These are phyloP conservation scores for Arthrobotrys megalospora DNA, from an alignment of 2,329 filamentous ascomycete genomes.

Conservation along the genomic window DNA sequence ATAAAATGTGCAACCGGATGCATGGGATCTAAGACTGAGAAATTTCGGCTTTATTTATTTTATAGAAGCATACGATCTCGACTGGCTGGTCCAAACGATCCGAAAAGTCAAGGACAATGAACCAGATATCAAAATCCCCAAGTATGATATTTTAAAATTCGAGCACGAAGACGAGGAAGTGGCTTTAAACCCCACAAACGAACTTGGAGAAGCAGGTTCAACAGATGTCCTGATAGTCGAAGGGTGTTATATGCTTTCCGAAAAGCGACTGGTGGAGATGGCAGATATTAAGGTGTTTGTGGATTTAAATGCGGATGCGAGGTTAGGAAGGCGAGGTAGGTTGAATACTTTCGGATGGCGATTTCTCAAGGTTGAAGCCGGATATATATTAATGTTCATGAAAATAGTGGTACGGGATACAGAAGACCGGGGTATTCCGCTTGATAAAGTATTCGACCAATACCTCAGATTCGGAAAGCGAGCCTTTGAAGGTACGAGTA, in stretches of 20 bases:
- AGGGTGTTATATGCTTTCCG: conserved; percentile 63
- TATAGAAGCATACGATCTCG: conserved; percentile 62
- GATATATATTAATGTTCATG: neutral
- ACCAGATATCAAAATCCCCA: conserved; percentile 48
- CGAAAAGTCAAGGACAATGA: conserved; percentile 52
- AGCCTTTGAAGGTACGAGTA: conserved; percentile 61
- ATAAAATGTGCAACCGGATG: no score
- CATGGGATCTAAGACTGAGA: no score
- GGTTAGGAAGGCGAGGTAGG: conserved; percentile 54
- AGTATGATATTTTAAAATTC: conserved; percentile 51
- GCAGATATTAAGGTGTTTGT: conserved; percentile 63
- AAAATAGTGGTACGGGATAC: conserved; percentile 62
- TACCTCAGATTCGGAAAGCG: conserved; percentile 63
- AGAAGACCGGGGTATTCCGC: conserved; percentile 58
- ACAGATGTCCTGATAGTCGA: conserved; percentile 63
- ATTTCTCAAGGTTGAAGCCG: no score
- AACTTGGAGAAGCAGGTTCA: conserved; percentile 28
- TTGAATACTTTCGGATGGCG: neutral
- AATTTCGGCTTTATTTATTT: neutral
- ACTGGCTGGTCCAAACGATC: conserved; percentile 60
- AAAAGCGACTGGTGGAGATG: conserved; percentile 62
- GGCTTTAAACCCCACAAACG: conserved; percentile 31
- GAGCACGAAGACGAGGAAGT: conserved; percentile 22
- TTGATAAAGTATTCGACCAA: conserved; percentile 63
- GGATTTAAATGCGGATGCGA: conserved; percentile 62